Evolutionary conservation across 2,329 filamentous ascomycete species (phyloP).

Genomic region (Botrytis byssoidea): DNA sequence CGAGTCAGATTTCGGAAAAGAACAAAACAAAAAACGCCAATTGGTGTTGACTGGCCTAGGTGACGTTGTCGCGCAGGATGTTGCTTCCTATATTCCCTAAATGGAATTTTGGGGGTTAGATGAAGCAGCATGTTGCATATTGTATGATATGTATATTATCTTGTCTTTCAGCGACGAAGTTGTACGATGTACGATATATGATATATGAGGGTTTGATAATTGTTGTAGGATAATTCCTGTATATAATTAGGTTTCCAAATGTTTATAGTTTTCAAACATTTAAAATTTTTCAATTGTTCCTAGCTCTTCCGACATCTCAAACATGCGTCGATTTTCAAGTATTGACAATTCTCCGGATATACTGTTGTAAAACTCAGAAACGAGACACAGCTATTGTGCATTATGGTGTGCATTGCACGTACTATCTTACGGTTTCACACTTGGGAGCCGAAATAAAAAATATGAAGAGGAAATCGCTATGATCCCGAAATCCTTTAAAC

Average conservation of each 20-base stretch:
- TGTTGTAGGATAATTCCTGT: neutral
- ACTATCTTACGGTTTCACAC: neutral
- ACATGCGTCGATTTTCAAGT: neutral
- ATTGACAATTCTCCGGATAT: neutral
- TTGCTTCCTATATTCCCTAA: neutral
- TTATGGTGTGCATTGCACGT: neutral
- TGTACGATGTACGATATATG: neutral
- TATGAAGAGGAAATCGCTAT: neutral
- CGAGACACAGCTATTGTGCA: neutral
- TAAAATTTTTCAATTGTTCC: neutral
- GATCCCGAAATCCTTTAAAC: neutral
- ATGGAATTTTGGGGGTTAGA: neutral
- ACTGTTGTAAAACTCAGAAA: neutral
- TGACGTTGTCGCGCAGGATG: neutral
- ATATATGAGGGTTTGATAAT: neutral
- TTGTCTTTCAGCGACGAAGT: neutral
- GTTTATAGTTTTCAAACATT: neutral
- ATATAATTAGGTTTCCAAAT: neutral
- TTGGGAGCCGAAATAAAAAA: neutral
- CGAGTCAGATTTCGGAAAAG: neutral
- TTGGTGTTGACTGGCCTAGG: neutral
- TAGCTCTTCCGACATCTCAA: neutral
- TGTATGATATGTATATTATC: neutral
- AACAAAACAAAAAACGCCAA: neutral
- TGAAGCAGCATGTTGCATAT: neutral